Percentiles rank a stretch among this genome's conserved stretches.
phyloP scores from a whole-genome alignment of 306 rosid species.

The Vicia villosa region DNA sequence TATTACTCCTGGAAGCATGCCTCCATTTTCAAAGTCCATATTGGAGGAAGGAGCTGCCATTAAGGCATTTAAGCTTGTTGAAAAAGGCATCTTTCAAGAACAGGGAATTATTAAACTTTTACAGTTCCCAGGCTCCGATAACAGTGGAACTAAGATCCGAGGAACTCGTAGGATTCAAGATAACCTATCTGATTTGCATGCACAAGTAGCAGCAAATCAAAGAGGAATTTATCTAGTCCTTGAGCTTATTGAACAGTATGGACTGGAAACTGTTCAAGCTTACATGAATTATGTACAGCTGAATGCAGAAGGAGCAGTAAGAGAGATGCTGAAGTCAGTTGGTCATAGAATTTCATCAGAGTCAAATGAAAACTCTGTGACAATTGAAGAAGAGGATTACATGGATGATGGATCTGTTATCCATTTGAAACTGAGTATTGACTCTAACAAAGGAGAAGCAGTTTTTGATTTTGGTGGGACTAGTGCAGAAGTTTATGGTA shows the following conservation, averaged over 20 bases:
- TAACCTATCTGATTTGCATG: constrained; percentile 89
- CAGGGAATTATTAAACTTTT: constrained; percentile 75
- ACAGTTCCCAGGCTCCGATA: constrained; percentile 60
- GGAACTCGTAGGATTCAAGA: constrained; percentile 90
- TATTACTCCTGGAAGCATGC: constrained; percentile 96
- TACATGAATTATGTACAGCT: constrained; percentile 88
- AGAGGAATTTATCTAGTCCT: constrained; percentile 80
- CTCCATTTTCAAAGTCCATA: constrained; percentile 87
- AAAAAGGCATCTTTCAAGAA: constrained; percentile 81
- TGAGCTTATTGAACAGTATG: constrained; percentile 87
- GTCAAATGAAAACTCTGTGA: constrained; percentile 45
- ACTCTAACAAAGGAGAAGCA: constrained; percentile 83
- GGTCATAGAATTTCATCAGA: constrained; percentile 59
- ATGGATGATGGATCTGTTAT: constrained; percentile 97
- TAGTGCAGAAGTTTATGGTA: constrained; percentile 90
- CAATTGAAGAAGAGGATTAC: constrained; percentile 86
- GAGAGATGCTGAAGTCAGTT: constrained; percentile 87
- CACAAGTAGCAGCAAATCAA: constrained; percentile 95
- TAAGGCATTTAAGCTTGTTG: constrained; percentile 91
- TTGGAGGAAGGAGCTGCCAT: constrained; percentile 95
- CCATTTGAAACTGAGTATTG: constrained; percentile 81
- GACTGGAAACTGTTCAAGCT: constrained; percentile 83
- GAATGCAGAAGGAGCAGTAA: constrained; percentile 93
- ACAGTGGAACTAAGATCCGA: constrained; percentile 52
- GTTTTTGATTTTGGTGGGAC: constrained; percentile 75